phyloP scores from a whole-genome alignment of 192 early-diverging fungal species.

The Helicostylum pulchrum region DNA sequence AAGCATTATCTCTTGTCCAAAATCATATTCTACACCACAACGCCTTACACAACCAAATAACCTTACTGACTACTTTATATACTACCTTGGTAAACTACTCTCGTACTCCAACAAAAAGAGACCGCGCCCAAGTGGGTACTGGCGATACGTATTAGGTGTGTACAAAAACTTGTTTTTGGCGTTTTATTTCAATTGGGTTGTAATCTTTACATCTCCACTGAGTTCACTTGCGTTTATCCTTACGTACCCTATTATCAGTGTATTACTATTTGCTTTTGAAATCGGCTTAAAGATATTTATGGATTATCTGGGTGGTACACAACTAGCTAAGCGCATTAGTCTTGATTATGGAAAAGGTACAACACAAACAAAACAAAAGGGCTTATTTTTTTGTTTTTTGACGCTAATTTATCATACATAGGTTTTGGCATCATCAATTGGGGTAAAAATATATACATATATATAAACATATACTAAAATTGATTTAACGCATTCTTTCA shows the following conservation, averaged over 20 bases:
- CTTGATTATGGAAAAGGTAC: conserved; percentile 32
- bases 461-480: background rate
- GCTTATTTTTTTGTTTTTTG: background rate
- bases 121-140: conserved; percentile 1
- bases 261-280: conserved; percentile 29
- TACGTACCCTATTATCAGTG: conserved; percentile 26
- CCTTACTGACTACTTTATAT: too few species aligned
- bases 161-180: conserved; percentile 33
- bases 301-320: conserved; percentile 26
- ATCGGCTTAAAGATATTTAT: conserved; percentile 31
- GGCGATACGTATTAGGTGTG: conserved; percentile 1
- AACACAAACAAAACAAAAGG: too few species aligned
- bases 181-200: conserved; percentile 37
- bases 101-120: background rate
- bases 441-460: conserved; percentile 28
- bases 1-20: too few species aligned
- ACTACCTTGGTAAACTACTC: too few species aligned
- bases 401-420: conserved; percentile 7
- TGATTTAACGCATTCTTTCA: background rate
- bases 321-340: conserved; percentile 14
- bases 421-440: conserved; percentile 39
- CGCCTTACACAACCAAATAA: too few species aligned
- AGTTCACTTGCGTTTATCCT: conserved; percentile 30
- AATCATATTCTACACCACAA: too few species aligned
- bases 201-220: conserved; percentile 30